Percentiles rank a stretch among this genome's conserved stretches.
These are phyloP conservation scores for Citrullus mucosospermus DNA, from an alignment of 306 rosid species.

Conservation along the genomic window DNA sequence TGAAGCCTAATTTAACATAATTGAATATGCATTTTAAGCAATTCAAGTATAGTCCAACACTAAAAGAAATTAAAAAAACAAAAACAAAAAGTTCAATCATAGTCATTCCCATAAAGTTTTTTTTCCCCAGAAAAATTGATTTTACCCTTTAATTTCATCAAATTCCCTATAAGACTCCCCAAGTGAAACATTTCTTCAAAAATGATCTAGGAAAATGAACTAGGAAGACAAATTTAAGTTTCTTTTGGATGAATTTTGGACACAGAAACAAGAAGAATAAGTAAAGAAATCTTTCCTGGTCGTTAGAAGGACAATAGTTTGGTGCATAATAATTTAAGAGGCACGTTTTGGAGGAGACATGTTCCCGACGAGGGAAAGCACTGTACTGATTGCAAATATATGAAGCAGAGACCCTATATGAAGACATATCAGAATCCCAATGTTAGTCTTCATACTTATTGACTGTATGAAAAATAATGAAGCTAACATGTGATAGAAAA, in stretches of 20 bases:
- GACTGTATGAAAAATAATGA: not conserved
- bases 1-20: not conserved
- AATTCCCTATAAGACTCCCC: not conserved
- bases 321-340: constrained; percentile 13
- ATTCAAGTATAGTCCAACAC: too few relatives aligned
- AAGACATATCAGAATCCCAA: not conserved
- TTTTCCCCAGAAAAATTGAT: too few relatives aligned
- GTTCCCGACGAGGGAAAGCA: constrained; percentile 36
- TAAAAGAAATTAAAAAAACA: too few relatives aligned
- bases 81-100: not conserved
- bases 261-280: not conserved
- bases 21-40: not conserved
- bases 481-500: not conserved
- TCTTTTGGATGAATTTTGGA: not conserved
- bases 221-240: not conserved
- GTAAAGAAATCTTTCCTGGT: not conserved
- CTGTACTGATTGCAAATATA: constrained; percentile 12
- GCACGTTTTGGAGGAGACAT: constrained; percentile 75
- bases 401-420: constrained; percentile 36
- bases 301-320: not conserved
- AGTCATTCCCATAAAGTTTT: not conserved
- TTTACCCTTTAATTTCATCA: not conserved
- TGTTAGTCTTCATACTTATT: not conserved
- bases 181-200: not conserved
- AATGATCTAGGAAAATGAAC: not conserved